Base-by-base conservation (phyloP, 2,329 filamentous ascomycete genomes). In the Colletotrichum sp. region DNA sequence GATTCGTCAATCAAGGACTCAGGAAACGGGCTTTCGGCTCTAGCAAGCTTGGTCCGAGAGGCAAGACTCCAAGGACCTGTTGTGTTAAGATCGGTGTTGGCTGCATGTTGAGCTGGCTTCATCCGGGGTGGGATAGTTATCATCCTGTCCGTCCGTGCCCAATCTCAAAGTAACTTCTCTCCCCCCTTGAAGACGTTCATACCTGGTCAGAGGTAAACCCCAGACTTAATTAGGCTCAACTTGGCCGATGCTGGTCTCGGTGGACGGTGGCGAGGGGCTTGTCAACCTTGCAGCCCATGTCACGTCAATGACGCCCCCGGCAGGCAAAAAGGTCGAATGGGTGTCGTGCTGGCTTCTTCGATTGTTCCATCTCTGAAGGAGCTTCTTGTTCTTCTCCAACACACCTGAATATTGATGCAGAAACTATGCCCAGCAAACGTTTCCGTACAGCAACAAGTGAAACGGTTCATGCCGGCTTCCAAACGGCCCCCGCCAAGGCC, bases 81-180 rank as follows among this genome's bases (percentile, higher is more conserved):
- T 75, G 74, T 78, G 77, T 78, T 81, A 77, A 81, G 78, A 78
- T 78, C 72, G 75, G 63, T 80, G 78, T 80, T 81, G 76, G 80
- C 81, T 82, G 79, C 80, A 82, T 79, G 78, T 78, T 78, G 68
- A 76, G 77, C 55, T 66, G 62, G 55, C 66, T 32, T 49, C 59
- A 36, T 39, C 70, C 25, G n/a, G 62, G 73, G 49, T 59, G 69
- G 69, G 36, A 52, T 52, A 52, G 11, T 55, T n/a, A 19, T 55
- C 27, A 9, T 30, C 59, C 25, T 44, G 32, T 49, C 30, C 29
- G 57, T 65, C 34, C 36, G 19, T 75, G 66, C 67, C 67, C 63
- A 36, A 39, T 44, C 25, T 27, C 44, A 29, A 44, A 57, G 52
- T 52, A 9, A 63, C 22, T 39, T 13, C 27, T 16, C 44, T 52